These are phyloP conservation scores for Bombardia bombarda DNA, from an alignment of 495 filamentous ascomycete species.

Conservation along the genomic window DNA sequence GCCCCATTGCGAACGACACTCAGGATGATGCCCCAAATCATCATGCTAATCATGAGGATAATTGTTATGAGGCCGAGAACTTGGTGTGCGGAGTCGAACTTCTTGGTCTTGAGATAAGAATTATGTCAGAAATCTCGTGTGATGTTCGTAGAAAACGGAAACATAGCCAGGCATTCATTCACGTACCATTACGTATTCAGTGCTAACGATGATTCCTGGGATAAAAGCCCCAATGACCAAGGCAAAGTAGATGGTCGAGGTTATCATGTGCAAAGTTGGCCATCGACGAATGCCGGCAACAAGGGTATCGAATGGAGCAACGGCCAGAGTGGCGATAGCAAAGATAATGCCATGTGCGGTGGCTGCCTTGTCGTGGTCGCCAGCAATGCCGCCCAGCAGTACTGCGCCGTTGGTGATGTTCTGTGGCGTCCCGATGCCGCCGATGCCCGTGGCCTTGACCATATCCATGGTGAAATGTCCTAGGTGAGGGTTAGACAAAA, in stretches of 20 bases:
- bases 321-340: conserved; percentile 41
- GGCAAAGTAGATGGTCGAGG: conserved; percentile 35
- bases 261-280: conserved; percentile 40
- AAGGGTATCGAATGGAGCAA: conserved; percentile 49
- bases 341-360: conserved; percentile 45
- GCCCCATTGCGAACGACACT: conserved; percentile 40
- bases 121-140: background rate
- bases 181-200: conserved; percentile 44
- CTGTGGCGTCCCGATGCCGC: conserved; percentile 7
- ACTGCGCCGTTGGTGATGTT: conserved; percentile 8
- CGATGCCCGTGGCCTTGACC: conserved; percentile 35
- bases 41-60: conserved; percentile 38
- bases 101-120: conserved; percentile 30
- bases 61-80: conserved; percentile 49
- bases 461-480: conserved; percentile 47
- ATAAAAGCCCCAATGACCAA: conserved; percentile 39
- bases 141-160: too few relatives aligned
- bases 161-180: background rate
- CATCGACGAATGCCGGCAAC: conserved; percentile 38
- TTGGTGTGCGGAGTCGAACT: conserved; percentile 49
- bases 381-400: conserved; percentile 15
- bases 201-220: conserved; percentile 42
- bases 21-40: conserved; percentile 39
- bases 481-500: background rate
- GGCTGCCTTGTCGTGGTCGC: conserved; percentile 13